Conservation (phyloP, 768 basidiomycete species). For the Butyriboletus loyo region DNA sequence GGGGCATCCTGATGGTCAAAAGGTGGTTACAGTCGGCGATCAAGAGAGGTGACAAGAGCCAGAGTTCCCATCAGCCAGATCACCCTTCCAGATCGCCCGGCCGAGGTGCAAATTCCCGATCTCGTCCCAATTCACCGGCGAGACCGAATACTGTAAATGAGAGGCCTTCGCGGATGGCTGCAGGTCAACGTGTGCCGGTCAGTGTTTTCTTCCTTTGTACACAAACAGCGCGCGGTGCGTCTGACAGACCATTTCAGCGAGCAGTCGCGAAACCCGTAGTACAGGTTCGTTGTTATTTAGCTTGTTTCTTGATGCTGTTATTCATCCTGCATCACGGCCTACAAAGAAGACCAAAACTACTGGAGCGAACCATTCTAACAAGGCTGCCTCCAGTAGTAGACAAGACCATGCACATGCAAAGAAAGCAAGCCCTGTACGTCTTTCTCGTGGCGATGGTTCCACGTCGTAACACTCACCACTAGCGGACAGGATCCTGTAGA, state of each 20-base stretch:
- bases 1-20: not conserved
- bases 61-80: not conserved
- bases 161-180: not conserved
- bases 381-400: not conserved
- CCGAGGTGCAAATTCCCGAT: not conserved
- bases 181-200: not conserved
- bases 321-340: not conserved
- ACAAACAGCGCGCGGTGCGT: not conserved
- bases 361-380: not conserved
- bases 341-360: not conserved
- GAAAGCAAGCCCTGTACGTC: not conserved
- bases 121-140: not conserved
- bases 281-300: not conserved
- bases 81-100: too few species aligned
- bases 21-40: not conserved
- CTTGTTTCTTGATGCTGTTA: not conserved
- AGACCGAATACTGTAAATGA: not conserved
- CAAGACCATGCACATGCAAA: not conserved
- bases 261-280: not conserved
- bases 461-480: too few species aligned
- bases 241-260: not conserved
- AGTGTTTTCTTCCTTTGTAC: not conserved
- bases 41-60: not conserved
- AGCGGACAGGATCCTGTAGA: too few species aligned
- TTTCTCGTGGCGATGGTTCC: too few species aligned